Evolutionary conservation across 208 protist genomes (phyloP), one percentile per base, ranked within the genome.

Genomic region (Leishmania mexicana): DNA sequence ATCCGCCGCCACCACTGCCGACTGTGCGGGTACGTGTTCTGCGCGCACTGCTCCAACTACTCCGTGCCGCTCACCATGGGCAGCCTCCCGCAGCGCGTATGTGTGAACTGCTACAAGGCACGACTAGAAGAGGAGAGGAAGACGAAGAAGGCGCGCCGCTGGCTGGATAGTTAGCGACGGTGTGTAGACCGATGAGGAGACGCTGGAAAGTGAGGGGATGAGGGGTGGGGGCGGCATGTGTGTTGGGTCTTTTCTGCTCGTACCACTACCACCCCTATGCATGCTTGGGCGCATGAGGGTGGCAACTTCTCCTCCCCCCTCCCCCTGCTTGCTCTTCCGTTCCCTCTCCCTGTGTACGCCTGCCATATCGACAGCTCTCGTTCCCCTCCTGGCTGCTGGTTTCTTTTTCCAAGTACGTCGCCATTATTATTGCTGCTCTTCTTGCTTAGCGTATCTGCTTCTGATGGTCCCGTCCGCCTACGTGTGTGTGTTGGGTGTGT

Each of bases 1-100:
- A 79, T 84, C 40, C 90, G 94, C 21, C 90, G 92, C 67, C 94
- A 97, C 71, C 94, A 97, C 81, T 97, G 94, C 80, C 88, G 94
- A 10, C 85, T 88, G 24, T 97, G 94, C 85, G 94, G 94, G 40
- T 96, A 90, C 83, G 90, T 97, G 47, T 97, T 97, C 84, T 97
- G 94, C 57, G 90, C 86, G 19, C 81, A 83, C 49, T 96, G 93
- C 84, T 96, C 92, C 19, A 84, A 80, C 24, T 94, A 88, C 85
- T 76, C 88, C 42, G 2, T 91, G 31, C 57, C 64, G 51, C 58
- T 95, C 42, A 95, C 89, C 75, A 88, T 87, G 78, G 80, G 84
- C 67, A 68, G 73, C 54, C 62, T 83, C 35, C 83, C 81, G 65
- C 87, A 93, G 87, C 89, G 92, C 21, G 87, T 93, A 11, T 97